Percentiles rank a stretch among this genome's conserved stretches.
Conservation (phyloP, 805 yeast genomes). For the Nakazawaea pomicola region DNA sequence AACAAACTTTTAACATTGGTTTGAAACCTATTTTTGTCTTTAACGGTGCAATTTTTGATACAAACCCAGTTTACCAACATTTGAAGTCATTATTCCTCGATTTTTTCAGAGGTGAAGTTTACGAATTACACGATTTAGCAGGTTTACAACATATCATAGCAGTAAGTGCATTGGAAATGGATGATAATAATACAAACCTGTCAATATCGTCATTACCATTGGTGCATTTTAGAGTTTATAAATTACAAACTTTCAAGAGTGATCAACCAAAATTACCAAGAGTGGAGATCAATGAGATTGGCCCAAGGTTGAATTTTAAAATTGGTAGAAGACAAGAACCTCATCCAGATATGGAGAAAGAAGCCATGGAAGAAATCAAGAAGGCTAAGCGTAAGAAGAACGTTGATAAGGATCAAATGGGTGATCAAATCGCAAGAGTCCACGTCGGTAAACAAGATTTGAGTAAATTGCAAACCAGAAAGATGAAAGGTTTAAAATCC, state of each 20-base stretch:
- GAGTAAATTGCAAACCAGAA: constrained; percentile 86
- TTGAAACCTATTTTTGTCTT: constrained; percentile 91
- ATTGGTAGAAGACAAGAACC: constrained; percentile 84
- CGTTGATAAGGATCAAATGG: constrained; percentile 79
- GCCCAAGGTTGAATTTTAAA: constrained; percentile 91
- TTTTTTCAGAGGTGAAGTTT: constrained; percentile 81
- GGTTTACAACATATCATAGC: constrained; percentile 91
- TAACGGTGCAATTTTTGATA: constrained; percentile 88
- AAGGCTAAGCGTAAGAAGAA: constrained; percentile 85
- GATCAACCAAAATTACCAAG: constrained; percentile 84
- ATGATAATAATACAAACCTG: constrained; percentile 68
- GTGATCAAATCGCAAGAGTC: constrained; percentile 94
- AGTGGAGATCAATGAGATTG: constrained; percentile 90
- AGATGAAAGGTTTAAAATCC: constrained; percentile 96
- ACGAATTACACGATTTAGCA: constrained; percentile 85
- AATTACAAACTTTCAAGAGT: constrained; percentile 72
- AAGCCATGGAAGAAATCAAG: constrained; percentile 76
- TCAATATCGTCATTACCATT: constrained; percentile 56
- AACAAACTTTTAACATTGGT: constrained; percentile 78
- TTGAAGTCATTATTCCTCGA: constrained; percentile 86
- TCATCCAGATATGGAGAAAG: constrained; percentile 84
- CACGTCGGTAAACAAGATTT: constrained; percentile 96
- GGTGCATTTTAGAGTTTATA: constrained; percentile 87
- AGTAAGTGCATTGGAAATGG: constrained; percentile 68
- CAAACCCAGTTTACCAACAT: constrained; percentile 81